phyloP scores from a whole-genome alignment of 176 grass and related monocot genomes.

The Ensete ventricosum region DNA sequence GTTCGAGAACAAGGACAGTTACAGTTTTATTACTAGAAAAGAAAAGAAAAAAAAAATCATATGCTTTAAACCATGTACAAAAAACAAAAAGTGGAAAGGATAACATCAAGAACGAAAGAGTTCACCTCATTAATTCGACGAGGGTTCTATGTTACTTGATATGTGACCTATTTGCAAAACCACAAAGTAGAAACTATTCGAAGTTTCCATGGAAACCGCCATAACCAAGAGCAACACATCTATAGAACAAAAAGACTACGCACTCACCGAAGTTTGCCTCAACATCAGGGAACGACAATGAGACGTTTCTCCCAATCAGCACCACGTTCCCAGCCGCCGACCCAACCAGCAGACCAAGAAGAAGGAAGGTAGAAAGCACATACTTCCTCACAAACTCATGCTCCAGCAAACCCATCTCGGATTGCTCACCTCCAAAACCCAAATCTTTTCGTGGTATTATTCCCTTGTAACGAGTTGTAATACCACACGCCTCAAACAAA shows the following conservation, averaged over 20 bases:
- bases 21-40: too few relatives aligned
- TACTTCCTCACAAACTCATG: background rate
- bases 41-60: too few relatives aligned
- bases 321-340: slow-evolving; percentile 9
- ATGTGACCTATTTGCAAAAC: background rate
- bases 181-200: background rate
- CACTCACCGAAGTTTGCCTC: slow-evolving; percentile 15
- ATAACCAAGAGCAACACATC: background rate
- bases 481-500: too few relatives aligned
- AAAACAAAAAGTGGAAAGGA: too few relatives aligned
- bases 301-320: slow-evolving; percentile 9
- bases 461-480: background rate
- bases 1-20: too few relatives aligned
- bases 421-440: background rate
- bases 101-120: too few relatives aligned
- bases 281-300: slow-evolving; percentile 5
- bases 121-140: too few relatives aligned
- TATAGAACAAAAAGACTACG: background rate
- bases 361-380: background rate
- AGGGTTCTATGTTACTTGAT: background rate
- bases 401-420: background rate
- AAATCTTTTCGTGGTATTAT: background rate
- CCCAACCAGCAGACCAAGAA: slow-evolving; percentile 1
- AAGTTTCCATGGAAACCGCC: background rate
- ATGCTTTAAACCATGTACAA: too few relatives aligned